phyloP scores from a whole-genome alignment of 768 basidiomycete species.

The Psilocybe cubensis region DNA sequence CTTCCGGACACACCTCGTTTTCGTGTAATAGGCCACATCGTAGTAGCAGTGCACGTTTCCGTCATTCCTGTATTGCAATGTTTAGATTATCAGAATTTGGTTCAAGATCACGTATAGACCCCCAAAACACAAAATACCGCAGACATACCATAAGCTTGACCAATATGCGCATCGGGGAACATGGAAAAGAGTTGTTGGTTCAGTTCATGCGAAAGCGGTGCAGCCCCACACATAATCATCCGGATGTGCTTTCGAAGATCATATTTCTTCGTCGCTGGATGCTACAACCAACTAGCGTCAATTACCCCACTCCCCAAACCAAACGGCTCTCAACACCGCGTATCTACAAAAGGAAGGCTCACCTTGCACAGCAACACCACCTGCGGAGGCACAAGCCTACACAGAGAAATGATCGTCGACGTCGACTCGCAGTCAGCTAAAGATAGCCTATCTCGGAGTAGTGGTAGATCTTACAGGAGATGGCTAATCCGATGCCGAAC shows the following conservation, averaged over 20 bases:
- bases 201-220: conserved; percentile 59
- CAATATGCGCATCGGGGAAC: conserved; percentile 56
- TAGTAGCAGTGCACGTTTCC: conserved; percentile 57
- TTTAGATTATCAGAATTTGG: no score
- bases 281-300: conserved; percentile 31
- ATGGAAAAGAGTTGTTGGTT: conserved; percentile 50
- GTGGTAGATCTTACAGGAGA: conserved; percentile 39
- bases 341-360: no score
- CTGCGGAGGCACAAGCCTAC: conserved; percentile 60
- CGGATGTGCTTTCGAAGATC: conserved; percentile 46
- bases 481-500: conserved; percentile 59
- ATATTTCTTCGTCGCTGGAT: conserved; percentile 54
- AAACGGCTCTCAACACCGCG: no score
- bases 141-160: conserved; percentile 59
- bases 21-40: conserved; percentile 49
- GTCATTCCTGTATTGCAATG: conserved; percentile 56
- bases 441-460: background rate
- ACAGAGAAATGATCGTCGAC: background rate
- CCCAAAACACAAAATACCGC: no score
- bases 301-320: background rate
- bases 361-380: conserved; percentile 62
- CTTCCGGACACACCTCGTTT: conserved; percentile 59
- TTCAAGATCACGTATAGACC: no score
- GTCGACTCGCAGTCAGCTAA: no score
- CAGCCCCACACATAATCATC: conserved; percentile 58